phyloP scores from a whole-genome alignment of 306 rosid species.

The cucumber (Cucumis sativus) region Cucumber_9930_V3 NC_026660.2:28480501-28481000 shows the following conservation, averaged over 20 bases:
- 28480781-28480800: constrained; percentile 8
- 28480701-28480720: constrained; percentile 12
- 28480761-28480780: constrained; percentile 27
- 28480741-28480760: constrained; percentile 4
- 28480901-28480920: constrained; percentile 67
- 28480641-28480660: background rate
- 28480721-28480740: constrained; percentile 7
- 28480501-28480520: constrained; percentile 64
- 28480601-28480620: constrained; percentile 22
- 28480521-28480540: constrained; percentile 66
- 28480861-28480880: constrained; percentile 43
- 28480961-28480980: constrained; percentile 41
- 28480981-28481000: constrained; percentile 21
- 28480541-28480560: constrained; percentile 76
- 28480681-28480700: constrained; percentile 1
- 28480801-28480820: constrained; percentile 18
- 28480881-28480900: constrained; percentile 53
- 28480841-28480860: constrained; percentile 22
- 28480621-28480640: constrained; percentile 15
- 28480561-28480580: constrained; percentile 27
- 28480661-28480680: constrained; percentile 5
- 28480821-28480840: background rate
- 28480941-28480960: constrained; percentile 80
- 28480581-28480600: constrained; percentile 22
- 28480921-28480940: constrained; percentile 41